phyloP scores from a whole-genome alignment of 1,139 yeast genomes.

The Scheffersomyces titani region DNA sequence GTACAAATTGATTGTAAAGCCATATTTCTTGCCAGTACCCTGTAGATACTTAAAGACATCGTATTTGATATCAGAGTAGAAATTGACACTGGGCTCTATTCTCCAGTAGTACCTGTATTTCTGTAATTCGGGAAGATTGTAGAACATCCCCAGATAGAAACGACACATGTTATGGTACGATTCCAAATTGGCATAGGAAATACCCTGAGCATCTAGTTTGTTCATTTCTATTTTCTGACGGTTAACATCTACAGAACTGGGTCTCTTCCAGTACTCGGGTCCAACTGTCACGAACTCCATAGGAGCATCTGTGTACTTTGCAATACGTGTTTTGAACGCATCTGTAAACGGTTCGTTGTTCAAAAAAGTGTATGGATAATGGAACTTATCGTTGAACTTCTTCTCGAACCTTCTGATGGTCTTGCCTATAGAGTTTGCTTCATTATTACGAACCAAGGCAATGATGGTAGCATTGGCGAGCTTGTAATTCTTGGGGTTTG shows the following conservation, averaged over 20 bases:
- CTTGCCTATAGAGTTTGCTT: slow-evolving; percentile 45
- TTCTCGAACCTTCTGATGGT: slow-evolving; percentile 63
- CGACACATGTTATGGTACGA: slow-evolving; percentile 84
- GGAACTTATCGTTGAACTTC: slow-evolving; percentile 66
- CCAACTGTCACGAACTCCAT: slow-evolving; percentile 62
- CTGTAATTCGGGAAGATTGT: slow-evolving; percentile 58
- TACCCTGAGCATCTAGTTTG: slow-evolving; percentile 41
- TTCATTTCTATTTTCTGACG: slow-evolving; percentile 43
- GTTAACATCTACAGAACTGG: slow-evolving; percentile 50
- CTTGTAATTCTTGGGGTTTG: slow-evolving; percentile 27
- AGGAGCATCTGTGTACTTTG: slow-evolving; percentile 46
- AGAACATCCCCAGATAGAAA: slow-evolving; percentile 65
- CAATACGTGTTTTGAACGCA: slow-evolving; percentile 49
- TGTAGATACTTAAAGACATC: slow-evolving; percentile 78
- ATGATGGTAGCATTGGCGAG: slow-evolving; percentile 74
- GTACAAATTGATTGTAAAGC: slow-evolving; percentile 66
- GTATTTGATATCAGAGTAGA: slow-evolving; percentile 67
- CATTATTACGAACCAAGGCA: slow-evolving; percentile 69
- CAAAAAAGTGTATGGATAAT: slow-evolving; percentile 78
- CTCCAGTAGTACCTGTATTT: slow-evolving; percentile 72
- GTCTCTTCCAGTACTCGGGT: slow-evolving; percentile 64
- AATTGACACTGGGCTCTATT: slow-evolving; percentile 73
- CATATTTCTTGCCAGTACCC: slow-evolving; percentile 63
- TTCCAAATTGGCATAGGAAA: slow-evolving; percentile 62
- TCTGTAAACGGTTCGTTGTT: slow-evolving; percentile 70